These are phyloP conservation scores for Kurtzmaniella quercitrusa DNA, from an alignment of 1,139 yeast genomes.

Conservation along the genomic window DNA sequence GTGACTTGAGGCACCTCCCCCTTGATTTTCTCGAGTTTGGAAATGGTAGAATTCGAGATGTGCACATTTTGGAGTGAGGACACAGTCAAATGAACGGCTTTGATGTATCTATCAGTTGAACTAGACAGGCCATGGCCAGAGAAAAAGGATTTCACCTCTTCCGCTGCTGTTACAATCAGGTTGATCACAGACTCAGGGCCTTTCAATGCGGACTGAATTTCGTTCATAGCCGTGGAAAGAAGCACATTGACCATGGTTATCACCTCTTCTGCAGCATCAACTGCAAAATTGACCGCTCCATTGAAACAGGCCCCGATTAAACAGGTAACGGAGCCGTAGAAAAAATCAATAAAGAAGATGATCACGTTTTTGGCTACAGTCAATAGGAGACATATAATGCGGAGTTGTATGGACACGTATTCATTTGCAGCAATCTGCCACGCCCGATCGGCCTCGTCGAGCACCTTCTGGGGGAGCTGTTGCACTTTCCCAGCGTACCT, in stretches of 20 bases:
- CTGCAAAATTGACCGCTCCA: slow-evolving; percentile 68
- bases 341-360: slow-evolving; percentile 62
- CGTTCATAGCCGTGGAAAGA: slow-evolving; percentile 48
- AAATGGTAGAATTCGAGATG: slow-evolving; percentile 60
- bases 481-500: slow-evolving; percentile 36
- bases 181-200: slow-evolving; percentile 53
- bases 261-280: slow-evolving; percentile 65
- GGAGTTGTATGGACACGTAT: slow-evolving; percentile 17
- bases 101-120: slow-evolving; percentile 19
- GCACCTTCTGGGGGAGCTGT: slow-evolving; percentile 54
- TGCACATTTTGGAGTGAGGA: slow-evolving; percentile 49
- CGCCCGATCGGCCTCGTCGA: slow-evolving; percentile 49
- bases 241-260: slow-evolving; percentile 60
- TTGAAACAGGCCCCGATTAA: slow-evolving; percentile 67
- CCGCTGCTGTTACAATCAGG: slow-evolving; percentile 36
- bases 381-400: slow-evolving; percentile 32
- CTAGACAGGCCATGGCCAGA: slow-evolving; percentile 32
- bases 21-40: slow-evolving; percentile 43
- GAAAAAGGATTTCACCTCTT: slow-evolving; percentile 51
- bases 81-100: slow-evolving; percentile 57
- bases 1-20: slow-evolving; percentile 55
- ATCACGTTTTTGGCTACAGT: slow-evolving; percentile 57
- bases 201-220: slow-evolving; percentile 57
- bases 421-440: slow-evolving; percentile 33
- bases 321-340: slow-evolving; percentile 85